Percentiles rank a stretch among this genome's conserved stretches.
phyloP scores from a whole-genome alignment of 768 basidiomycete genomes.

The Termitomyces sp. region DNA sequence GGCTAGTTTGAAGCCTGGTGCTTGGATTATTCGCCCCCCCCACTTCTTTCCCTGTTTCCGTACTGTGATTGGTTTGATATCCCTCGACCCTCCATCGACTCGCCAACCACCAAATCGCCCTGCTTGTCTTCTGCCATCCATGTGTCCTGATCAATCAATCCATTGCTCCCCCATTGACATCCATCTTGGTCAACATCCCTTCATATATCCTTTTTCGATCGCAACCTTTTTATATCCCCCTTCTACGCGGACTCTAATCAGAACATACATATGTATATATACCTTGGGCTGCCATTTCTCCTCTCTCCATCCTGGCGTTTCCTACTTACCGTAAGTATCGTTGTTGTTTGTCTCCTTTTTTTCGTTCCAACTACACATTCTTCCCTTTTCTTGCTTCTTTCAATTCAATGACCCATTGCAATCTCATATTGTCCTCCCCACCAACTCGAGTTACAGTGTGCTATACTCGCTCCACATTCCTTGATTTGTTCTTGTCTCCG shows the following conservation, averaged over 20 bases:
- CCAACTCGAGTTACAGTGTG: slow-evolving; percentile 17
- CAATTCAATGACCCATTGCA: not conserved
- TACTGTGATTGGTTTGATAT: not conserved
- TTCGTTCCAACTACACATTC: slow-evolving; percentile 1
- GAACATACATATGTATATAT: slow-evolving; percentile 10
- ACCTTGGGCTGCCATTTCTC: slow-evolving; percentile 4
- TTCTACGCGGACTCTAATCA: slow-evolving; percentile 7
- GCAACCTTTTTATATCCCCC: slow-evolving; percentile 12
- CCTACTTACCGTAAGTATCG: slow-evolving; percentile 9
- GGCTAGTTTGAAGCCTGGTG: slow-evolving; percentile 3
- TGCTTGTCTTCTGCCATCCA: not conserved
- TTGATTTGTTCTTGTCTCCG: slow-evolving; percentile 4
- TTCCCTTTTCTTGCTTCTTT: not conserved
- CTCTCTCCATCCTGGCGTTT: slow-evolving; percentile 7
- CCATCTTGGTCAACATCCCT: slow-evolving; percentile 7
- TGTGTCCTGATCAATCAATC: not conserved
- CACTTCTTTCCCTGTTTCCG: not conserved
- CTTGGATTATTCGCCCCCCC: not conserved
- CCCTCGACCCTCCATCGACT: not conserved
- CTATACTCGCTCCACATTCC: slow-evolving; percentile 13
- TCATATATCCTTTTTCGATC: slow-evolving; percentile 1
- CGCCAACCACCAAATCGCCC: not conserved
- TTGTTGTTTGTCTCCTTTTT: not conserved
- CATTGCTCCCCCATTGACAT: not conserved
- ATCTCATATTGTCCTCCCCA: not conserved